Base-by-base conservation (phyloP, 2,329 filamentous ascomycete genomes). In the Fusarium sp. region DNA sequence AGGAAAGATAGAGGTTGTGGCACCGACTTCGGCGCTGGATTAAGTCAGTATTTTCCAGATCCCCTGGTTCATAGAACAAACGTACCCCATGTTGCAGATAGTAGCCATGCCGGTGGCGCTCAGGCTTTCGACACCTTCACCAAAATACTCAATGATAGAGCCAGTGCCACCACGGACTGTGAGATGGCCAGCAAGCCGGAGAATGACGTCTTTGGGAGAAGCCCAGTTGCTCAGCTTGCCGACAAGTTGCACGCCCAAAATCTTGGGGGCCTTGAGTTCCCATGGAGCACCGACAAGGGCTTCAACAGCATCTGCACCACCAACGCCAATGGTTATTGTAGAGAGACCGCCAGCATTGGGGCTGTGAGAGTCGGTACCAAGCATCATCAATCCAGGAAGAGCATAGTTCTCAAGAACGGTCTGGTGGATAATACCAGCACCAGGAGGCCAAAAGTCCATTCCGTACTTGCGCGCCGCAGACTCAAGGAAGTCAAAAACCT, bases 371-470 rank as follows among this genome's bases (percentile, higher is more conserved):
- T 99, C 96, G 36, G 96, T 99, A 63, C 96, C 96, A 45, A 99
- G 89, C 95, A 99, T 98, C 95, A 99, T 98, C 77, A 98, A 85
- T 56, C 96, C 96, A 26, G 96, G 96, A n/a, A 96, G 91, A 39
- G 95, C 94, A 81, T 99, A 99, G 85, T 99, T 98, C 86, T 99
- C 96, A 78, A 99, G 85, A 28, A 99, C 96, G 59, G 94, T 97
- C 88, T 99, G 96, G 85, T 99, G 96, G 75, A 99, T 98, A 75
- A 98, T 98, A 73, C 95, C 95, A 13, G 95, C 95, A 69, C 95
- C 95, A 0, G 95, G 95, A 5, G 94, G 94, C 95, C 95, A 98
- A 81, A 98, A 98, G 82, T 98, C 95, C 81, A 98, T 96, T 49
- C 95, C 95, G 80, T 96, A 98, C 83, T 93, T 95, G 86, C 93